Evolutionary conservation across 495 filamentous ascomycete species (phyloP), one percentile per base, ranked within the genome.

Genomic region (Penicillium cosmopolitanum): DNA sequence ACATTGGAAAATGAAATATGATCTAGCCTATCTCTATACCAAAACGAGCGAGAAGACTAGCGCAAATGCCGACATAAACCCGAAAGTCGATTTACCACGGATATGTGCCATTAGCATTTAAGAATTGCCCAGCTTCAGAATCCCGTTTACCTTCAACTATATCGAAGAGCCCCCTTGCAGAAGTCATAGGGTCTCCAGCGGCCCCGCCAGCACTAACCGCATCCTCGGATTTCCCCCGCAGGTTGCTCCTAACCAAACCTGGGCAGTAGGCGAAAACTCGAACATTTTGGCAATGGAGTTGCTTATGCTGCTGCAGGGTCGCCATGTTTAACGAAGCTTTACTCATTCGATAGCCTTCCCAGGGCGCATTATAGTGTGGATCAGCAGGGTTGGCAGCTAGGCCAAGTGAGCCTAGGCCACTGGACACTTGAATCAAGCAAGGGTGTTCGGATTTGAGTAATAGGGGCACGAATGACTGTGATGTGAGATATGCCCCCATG

Each of bases 291-390:
- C 21, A 21, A 7, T 46, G 25, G 5, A 66, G 61, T 31, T 50
- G 53, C 56, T 63, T 66, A 18, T 63, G 50, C 47, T 57, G 51
- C 19, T 68, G 66, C 15, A 66, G 19, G 2, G 47, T 70, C 47
- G 74, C 46, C 77, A 78, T 78, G 47, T 78, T 75, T 51, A 80
- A 9, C 13, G 78, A 78, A 16, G 77, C 74, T 63, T 80, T 80
- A 58, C 74, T 78, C 34, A 66, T 63, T 3, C 77, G 66, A 51
- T 80, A 79, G 31, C 66, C 62, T 21, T 67, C 64, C 31, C 40
- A 66, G 1, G 63, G 18, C 2, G 55, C 33, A 12, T 59, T 44
- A 43, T 72, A 72, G 43, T 54, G 60, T 2, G 55, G 43, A 18
- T 62, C 61, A 13, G 47, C 43, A 9, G 65, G 58, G 40, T 80